phyloP scores from a whole-genome alignment of 495 filamentous ascomycete species.

The Neurospora tetrasperma region DNA sequence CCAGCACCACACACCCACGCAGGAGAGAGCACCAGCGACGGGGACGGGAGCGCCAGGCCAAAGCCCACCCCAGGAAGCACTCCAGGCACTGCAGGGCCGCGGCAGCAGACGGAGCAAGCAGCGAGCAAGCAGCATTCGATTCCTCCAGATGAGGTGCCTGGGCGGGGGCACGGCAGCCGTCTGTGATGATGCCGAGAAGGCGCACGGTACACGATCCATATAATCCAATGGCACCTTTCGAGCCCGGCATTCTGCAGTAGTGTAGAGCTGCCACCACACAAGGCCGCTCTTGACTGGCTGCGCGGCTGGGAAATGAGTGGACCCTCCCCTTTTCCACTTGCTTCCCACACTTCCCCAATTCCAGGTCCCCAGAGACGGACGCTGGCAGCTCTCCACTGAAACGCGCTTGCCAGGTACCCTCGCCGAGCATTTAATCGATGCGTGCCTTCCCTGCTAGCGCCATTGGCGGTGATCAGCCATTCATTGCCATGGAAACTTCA shows the following conservation, averaged over 20 bases:
- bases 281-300: not conserved
- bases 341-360: conserved; percentile 6
- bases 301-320: conserved; percentile 7
- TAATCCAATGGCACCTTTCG: not conserved
- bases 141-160: not conserved
- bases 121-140: not conserved
- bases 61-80: conserved; percentile 4
- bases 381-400: conserved; percentile 10
- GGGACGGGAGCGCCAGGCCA: conserved; percentile 16
- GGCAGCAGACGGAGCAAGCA: not conserved
- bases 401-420: conserved; percentile 9
- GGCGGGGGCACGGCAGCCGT: not conserved
- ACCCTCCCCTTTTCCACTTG: conserved; percentile 15
- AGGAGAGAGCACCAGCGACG: not conserved
- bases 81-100: conserved; percentile 1
- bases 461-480: not conserved
- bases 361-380: conserved; percentile 10
- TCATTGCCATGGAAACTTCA: not conserved
- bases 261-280: not conserved
- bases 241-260: not conserved
- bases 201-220: not conserved
- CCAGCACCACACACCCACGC: not conserved
- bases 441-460: conserved; percentile 1
- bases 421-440: conserved; percentile 3
- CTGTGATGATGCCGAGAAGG: not conserved